Base-by-base conservation (phyloP, 441 rosid species). In the Bruguiera hainesii region DNA sequence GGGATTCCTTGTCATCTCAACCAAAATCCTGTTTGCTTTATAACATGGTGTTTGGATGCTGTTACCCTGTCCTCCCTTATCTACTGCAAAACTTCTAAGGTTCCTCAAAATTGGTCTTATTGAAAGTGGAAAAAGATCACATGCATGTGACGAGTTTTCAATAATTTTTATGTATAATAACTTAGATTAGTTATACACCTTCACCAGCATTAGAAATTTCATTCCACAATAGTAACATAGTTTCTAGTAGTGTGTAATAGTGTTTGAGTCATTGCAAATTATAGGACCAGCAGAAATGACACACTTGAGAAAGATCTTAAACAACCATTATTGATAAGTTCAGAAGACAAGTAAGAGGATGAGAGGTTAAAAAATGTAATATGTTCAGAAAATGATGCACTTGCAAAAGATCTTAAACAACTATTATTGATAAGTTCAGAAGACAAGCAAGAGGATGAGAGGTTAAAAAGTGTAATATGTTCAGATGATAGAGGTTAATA, bases 401-500 rank as follows among this genome's bases (percentile, higher is more conserved):
- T 95, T 0, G 98, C 92, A 84, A 80, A 79, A 71, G 99, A 97
- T 79, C 81, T 90, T 60, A 78, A 76, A 65, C 80, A 83, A 76
- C 88, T 95, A 0, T 82, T 95, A 79, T 82, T 92, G 26, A 75
- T 77, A 65, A 71, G 75, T 79, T 80, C 89, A 53, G 89, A 82
- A 66, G 81, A 73, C 46, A 70, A 63, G 50, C 69, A 70, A 79
- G 79, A 82, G 64, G 89, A 82, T 55, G 96, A 78, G 66, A 31
- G 4, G 35, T 6, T 6, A 1, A 31, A 31, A 80, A 90, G 90
- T 79, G 87, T 87, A 68, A 95, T 95, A 70, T 92, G 89, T 77
- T 95, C 99, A 2, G 98, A 95, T 87, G 98, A 95, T 67, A 86
- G 99, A 81, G 99, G 97, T 64, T 90, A 95, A 74, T 91, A 91